Evolutionary conservation across 2,329 filamentous ascomycete genomes (phyloP).

Genomic region (Arachnomyces sp.): DNA sequence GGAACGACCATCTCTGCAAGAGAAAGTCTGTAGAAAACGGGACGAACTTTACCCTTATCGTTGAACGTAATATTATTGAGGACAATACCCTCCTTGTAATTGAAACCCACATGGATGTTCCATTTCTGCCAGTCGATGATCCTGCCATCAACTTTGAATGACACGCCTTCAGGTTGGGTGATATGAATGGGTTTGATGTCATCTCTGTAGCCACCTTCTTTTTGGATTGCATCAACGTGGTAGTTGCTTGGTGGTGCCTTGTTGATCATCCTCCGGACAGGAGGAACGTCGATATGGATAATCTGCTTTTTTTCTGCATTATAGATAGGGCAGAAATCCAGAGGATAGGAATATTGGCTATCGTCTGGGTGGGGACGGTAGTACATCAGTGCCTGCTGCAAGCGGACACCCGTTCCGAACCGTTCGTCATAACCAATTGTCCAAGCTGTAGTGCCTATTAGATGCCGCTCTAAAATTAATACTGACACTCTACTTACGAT

Average conservation of each 20-base stretch:
- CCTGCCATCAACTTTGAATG: constrained; percentile 67
- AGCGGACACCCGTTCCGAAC: constrained; percentile 66
- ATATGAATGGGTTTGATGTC: constrained; percentile 83
- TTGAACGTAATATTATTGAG: constrained; percentile 85
- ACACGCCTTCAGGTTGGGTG: constrained; percentile 80
- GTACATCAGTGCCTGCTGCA: constrained; percentile 94
- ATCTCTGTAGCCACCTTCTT: constrained; percentile 64
- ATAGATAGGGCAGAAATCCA: constrained; percentile 91
- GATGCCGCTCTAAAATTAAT: neutral
- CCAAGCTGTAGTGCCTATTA: constrained; percentile 51
- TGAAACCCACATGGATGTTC: constrained; percentile 89
- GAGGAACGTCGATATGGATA: constrained; percentile 75
- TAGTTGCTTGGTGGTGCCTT: constrained; percentile 70
- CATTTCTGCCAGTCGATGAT: constrained; percentile 85
- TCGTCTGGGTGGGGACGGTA: constrained; percentile 79
- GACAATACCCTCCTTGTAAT: constrained; percentile 86
- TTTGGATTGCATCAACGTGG: constrained; percentile 62
- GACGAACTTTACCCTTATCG: constrained; percentile 67
- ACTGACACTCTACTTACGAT: constrained; percentile 47
- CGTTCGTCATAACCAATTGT: constrained; percentile 92
- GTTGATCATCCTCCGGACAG: constrained; percentile 65
- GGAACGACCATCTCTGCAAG: constrained; percentile 92
- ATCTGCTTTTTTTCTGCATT: constrained; percentile 71
- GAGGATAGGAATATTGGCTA: constrained; percentile 80
- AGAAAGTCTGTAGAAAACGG: constrained; percentile 81